Percentiles rank a stretch among this genome's conserved stretches.
phyloP scores from a whole-genome alignment of 2,329 filamentous ascomycete species.

The Cryphonectria naterciae region DNA sequence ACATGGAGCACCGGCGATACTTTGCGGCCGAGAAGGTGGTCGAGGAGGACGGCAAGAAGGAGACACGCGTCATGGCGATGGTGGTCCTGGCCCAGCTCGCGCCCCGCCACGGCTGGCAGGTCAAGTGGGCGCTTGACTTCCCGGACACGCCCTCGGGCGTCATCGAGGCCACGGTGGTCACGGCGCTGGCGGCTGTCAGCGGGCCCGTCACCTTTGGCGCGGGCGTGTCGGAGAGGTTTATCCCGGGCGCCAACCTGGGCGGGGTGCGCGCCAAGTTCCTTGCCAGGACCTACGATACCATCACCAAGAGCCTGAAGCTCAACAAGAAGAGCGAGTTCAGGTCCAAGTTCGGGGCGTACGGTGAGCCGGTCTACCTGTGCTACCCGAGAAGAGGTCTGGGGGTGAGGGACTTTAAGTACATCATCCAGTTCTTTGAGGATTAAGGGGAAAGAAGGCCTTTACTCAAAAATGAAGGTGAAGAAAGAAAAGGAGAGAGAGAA shows the following conservation, averaged over 20 bases:
- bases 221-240: slow-evolving; percentile 75
- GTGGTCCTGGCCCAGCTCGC: slow-evolving; percentile 83
- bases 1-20: slow-evolving; percentile 81
- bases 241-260: slow-evolving; percentile 79
- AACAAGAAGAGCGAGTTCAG: slow-evolving; percentile 87
- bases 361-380: slow-evolving; percentile 86
- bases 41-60: slow-evolving; percentile 62
- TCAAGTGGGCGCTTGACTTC: slow-evolving; percentile 96
- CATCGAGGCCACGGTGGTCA: slow-evolving; percentile 81
- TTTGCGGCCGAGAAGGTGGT: slow-evolving; percentile 80
- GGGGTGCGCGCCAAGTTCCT: slow-evolving; percentile 81
- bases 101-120: slow-evolving; percentile 84
- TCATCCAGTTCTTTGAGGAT: slow-evolving; percentile 88
- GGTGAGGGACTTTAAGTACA: slow-evolving; percentile 78
- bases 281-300: slow-evolving; percentile 78
- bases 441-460: not conserved
- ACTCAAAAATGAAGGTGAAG: not conserved
- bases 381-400: slow-evolving; percentile 87
- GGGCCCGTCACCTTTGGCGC: slow-evolving; percentile 82
- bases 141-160: slow-evolving; percentile 82
- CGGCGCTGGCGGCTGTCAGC: slow-evolving; percentile 60
- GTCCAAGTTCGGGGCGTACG: slow-evolving; percentile 83
- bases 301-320: slow-evolving; percentile 81
- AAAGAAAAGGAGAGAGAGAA: not conserved
- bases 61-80: slow-evolving; percentile 67